Conservation (phyloP, 2,329 filamentous ascomycete species). For the Arachnopeziza araneosa region DNA sequence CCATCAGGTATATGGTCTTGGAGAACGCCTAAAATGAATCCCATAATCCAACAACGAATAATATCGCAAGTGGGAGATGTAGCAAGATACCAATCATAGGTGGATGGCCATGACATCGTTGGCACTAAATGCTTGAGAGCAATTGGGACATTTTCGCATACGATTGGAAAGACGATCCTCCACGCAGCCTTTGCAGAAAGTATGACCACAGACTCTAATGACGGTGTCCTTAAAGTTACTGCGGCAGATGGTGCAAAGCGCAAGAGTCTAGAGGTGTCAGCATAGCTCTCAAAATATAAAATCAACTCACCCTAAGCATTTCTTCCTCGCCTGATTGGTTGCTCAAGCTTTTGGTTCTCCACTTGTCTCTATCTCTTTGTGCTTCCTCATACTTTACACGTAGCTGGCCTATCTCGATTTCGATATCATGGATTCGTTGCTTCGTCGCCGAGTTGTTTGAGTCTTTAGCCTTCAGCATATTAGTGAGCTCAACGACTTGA, state of each 20-base stretch:
- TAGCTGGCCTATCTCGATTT: constrained; percentile 74
- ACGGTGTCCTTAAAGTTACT: constrained; percentile 91
- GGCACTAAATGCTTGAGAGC: constrained; percentile 84
- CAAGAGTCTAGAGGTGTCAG: constrained; percentile 55
- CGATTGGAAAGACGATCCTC: constrained; percentile 84
- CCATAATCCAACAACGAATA: constrained; percentile 9
- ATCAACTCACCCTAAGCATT: constrained; percentile 70
- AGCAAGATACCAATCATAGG: constrained; percentile 30
- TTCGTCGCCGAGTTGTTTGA: constrained; percentile 44
- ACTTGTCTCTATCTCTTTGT: constrained; percentile 77
- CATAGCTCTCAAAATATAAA: constrained; percentile 14
- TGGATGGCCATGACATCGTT: constrained; percentile 80
- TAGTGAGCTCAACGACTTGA: constrained; percentile 73
- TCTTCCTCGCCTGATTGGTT: constrained; percentile 80
- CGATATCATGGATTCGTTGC: constrained; percentile 55
- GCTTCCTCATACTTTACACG: constrained; percentile 71
- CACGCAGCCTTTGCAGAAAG: constrained; percentile 88
- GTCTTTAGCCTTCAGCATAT: constrained; percentile 71
- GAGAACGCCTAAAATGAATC: constrained; percentile 12
- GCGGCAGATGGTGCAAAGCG: constrained; percentile 88
- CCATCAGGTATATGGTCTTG: constrained; percentile 9
- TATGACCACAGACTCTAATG: constrained; percentile 89
- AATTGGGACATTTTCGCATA: constrained; percentile 92
- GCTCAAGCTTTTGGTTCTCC: constrained; percentile 76
- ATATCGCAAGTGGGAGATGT: neutral